Evolutionary conservation across 148 eudicot genomes (phyloP), one percentile per base, ranked within the genome.

Genomic region (Vaccinium macrocarpon): DNA sequence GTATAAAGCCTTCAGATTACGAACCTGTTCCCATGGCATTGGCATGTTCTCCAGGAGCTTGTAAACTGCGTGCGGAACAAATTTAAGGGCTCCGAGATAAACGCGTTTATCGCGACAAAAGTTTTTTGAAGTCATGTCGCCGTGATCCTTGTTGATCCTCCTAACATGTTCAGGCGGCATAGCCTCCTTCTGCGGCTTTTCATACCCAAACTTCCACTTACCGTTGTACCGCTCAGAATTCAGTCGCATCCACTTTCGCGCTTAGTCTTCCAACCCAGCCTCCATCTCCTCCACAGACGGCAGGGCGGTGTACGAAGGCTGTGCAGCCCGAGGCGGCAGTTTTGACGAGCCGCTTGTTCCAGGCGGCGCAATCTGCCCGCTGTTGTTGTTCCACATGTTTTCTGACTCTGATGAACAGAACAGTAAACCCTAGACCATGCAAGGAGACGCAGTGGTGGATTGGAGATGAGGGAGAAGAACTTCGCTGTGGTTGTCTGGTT

Each of bases 21-120:
- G 99, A 83, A 93, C 98, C 97, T 97, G 99, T 83, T 97, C 99
- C 99, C 98, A 97, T 7, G 99, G 99, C 98, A 97, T 97, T 14
- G 99, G 98, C 98, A 97, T 97, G 86, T 97, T 97, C 84, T 97
- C 99, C 32, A 97, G 92, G 82, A 97, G 98, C 86, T 97, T 95
- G 89, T 97, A 97, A 13, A 97, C 99, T 62, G 99, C 98, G 87
- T 97, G 99, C 0, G 99, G 99, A 81, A 97, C 95, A 87, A 97
- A 97, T 80, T 97, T 97, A 78, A 97, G 91, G 70, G 99, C 99
- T 66, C 99, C 99, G 35, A 97, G 92, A 85, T 95, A 97, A 21
- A 97, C 99, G 86, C 99, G 98, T 86, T 97, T 97, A 87, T 97
- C 99, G 71, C 94, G 99, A 42, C 99, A 94, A 79, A 75, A 97